These are phyloP conservation scores for Phytopythium aichiense DNA, from an alignment of 352 stramenopile species.

Conservation along the genomic window DNA sequence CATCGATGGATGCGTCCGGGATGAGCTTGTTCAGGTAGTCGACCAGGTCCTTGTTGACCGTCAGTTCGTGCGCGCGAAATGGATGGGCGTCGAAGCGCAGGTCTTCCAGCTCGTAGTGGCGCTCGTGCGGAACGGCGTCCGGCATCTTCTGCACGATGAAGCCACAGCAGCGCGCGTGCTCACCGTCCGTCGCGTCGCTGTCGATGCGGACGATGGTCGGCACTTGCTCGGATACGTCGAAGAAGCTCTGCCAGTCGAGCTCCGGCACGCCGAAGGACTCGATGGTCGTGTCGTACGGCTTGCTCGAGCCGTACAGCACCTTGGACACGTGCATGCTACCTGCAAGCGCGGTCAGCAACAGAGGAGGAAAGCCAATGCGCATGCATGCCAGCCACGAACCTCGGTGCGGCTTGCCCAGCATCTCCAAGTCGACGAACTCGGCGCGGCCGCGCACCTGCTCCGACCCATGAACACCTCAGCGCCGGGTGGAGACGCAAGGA, in stretches of 20 bases:
- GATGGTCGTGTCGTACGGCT: conserved; percentile 77
- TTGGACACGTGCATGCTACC: conserved; percentile 76
- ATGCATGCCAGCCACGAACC: background rate
- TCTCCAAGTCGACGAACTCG: conserved; percentile 26
- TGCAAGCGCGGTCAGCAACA: conserved; percentile 16
- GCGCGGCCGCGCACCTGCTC: conserved; percentile 62
- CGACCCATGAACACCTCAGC: too few relatives aligned
- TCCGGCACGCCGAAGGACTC: conserved; percentile 56
- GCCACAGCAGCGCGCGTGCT: conserved; percentile 52
- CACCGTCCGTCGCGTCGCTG: conserved; percentile 37
- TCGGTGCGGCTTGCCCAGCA: conserved; percentile 12
- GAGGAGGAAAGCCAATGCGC: background rate
- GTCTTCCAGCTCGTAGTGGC: conserved; percentile 59
- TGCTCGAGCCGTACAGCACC: conserved; percentile 66
- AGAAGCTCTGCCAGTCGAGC: conserved; percentile 80
- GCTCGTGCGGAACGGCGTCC: conserved; percentile 39
- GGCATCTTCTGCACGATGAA: conserved; percentile 86
- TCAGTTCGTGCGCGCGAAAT: conserved; percentile 43
- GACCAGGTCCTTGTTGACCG: conserved; percentile 51
- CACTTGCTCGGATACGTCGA: conserved; percentile 81
- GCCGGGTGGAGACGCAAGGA: too few relatives aligned
- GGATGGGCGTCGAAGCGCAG: conserved; percentile 50
- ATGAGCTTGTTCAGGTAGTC: conserved; percentile 78
- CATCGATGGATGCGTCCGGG: conserved; percentile 53
- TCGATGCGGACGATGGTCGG: conserved; percentile 80